Evolutionary conservation across 441 rosid genomes (phyloP).

Genomic region (Erodium chrysanthum): DNA sequence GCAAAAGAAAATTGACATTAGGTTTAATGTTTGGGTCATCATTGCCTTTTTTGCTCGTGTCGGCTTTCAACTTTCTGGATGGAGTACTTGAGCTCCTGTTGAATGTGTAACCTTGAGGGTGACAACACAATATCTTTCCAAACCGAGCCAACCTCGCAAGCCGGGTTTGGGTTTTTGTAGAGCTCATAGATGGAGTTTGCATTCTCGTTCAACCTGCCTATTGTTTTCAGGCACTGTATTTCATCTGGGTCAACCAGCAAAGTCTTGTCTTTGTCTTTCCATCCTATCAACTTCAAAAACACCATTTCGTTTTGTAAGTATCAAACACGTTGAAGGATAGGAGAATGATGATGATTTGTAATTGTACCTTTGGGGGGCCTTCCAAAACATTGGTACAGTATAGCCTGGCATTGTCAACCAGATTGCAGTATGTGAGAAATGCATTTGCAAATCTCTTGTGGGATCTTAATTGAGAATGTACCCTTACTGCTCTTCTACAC

Average conservation of each 20-base stretch:
- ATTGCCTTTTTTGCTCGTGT: background rate
- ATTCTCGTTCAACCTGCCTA: conserved; percentile 34
- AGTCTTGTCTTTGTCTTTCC: conserved; percentile 56
- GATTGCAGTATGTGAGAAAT: conserved; percentile 50
- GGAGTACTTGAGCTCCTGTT: conserved; percentile 33
- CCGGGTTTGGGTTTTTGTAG: conserved; percentile 30
- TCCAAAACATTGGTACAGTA: conserved; percentile 56
- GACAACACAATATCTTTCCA: conserved; percentile 48
- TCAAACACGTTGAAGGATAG: background rate
- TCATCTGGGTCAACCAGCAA: conserved; percentile 56
- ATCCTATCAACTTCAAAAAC: conserved; percentile 47
- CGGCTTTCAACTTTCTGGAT: conserved; percentile 35
- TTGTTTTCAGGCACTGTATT: conserved; percentile 35
- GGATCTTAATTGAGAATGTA: conserved; percentile 56
- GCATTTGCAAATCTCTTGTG: conserved; percentile 73
- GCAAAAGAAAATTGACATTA: conserved; percentile 12
- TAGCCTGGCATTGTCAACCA: conserved; percentile 68
- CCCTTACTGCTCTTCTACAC: conserved; percentile 65
- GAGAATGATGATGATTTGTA: background rate
- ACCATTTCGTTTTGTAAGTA: background rate
- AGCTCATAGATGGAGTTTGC: conserved; percentile 61
- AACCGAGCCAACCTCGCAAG: conserved; percentile 42
- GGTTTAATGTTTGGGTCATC: background rate
- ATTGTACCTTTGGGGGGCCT: conserved; percentile 56
- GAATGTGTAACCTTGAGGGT: conserved; percentile 38